Percentiles rank a stretch among this genome's conserved stretches.
These are phyloP conservation scores for Arabidopsis suecica DNA, from an alignment of 345 rosid species.

Conservation along the genomic window DNA sequence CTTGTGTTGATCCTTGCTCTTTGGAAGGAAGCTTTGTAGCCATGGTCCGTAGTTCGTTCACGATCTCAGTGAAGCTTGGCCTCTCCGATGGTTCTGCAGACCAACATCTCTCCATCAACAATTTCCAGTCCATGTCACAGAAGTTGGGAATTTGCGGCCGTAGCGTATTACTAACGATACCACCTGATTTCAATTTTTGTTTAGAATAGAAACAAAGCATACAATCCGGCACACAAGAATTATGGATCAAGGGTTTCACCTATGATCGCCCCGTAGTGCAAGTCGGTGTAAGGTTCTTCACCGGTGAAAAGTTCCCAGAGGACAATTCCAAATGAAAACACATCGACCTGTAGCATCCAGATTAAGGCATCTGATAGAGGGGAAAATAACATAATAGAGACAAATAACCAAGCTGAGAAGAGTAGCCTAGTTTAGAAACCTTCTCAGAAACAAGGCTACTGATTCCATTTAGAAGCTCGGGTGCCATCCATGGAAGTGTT, in stretches of 20 bases:
- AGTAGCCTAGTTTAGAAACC: background rate
- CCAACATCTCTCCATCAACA: slow-evolving; percentile 12
- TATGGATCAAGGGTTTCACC: background rate
- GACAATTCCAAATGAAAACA: slow-evolving; percentile 17
- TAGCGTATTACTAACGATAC: slow-evolving; percentile 13
- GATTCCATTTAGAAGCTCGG: slow-evolving; percentile 1
- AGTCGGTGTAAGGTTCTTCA: slow-evolving; percentile 5
- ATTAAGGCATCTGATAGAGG: background rate
- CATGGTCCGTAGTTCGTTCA: slow-evolving; percentile 2
- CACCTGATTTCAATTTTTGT: background rate
- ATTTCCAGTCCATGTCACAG: slow-evolving; percentile 19
- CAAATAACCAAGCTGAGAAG: background rate
- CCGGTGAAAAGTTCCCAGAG: slow-evolving; percentile 19
- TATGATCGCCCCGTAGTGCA: slow-evolving; percentile 19
- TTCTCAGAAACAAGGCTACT: slow-evolving; percentile 16
- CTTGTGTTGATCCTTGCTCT: background rate
- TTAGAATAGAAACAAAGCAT: background rate
- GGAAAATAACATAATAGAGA: background rate
- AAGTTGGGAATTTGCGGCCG: background rate
- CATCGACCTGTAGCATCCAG: slow-evolving; percentile 6
- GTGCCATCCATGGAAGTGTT: slow-evolving; percentile 20
- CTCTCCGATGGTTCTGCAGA: slow-evolving; percentile 24
- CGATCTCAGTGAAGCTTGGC: slow-evolving; percentile 12
- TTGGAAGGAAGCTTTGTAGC: background rate
- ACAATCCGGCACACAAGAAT: background rate